Base-by-base conservation (phyloP, 768 basidiomycete species). In the Suillus ampliporus region DNA sequence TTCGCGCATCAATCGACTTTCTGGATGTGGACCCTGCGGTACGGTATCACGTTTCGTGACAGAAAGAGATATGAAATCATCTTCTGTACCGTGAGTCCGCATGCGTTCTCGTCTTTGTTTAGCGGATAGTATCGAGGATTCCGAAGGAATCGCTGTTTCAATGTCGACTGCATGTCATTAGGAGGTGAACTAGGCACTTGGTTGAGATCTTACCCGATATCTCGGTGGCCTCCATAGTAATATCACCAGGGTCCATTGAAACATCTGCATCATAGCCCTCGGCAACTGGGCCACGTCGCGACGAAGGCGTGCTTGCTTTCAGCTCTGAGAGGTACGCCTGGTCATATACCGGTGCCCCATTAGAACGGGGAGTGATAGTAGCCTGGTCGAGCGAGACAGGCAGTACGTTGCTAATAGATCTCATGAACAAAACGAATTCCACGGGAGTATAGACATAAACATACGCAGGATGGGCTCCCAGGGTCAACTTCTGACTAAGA, bases 61-160 rank as follows among this genome's bases (percentile, higher is more conserved):
- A 21, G 90, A 87, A 17, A 95, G 75, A 0, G 94, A 92, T 26
- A 95, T 91, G 66, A 84, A 95, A 35, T 94, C 93, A 46, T 91
- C 89, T 58, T 76, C 72, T 77, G 76, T 75, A 35, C 79, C 80
- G 3, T 77, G 78, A 35, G 81, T 79, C 19, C 90, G 84, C 19
- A 92, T 66, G 31, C 87, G 86, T 63, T 91, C 89, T 44, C 94
- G 84, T 63, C 86, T 88, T 69, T 93, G 89, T 72, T 88, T 94
- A 11, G 91, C 92, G 11, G 85, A 84, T 61, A 83, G 76, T 34
- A 95, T 88, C 14, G 87, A 85, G 19, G 90, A 88, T 64, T 88
- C 86, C 6, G 90, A 85, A 5, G 88, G 92, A 52, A 93, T 91
- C 40, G 75, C 71, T 1, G 84, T 76, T 34, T 81, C 81, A 15